Percentiles rank a stretch among this genome's conserved stretches.
Evolutionary conservation across 257 asterid genomes (phyloP).

Genomic region (Lavandula angustifolia): DNA sequence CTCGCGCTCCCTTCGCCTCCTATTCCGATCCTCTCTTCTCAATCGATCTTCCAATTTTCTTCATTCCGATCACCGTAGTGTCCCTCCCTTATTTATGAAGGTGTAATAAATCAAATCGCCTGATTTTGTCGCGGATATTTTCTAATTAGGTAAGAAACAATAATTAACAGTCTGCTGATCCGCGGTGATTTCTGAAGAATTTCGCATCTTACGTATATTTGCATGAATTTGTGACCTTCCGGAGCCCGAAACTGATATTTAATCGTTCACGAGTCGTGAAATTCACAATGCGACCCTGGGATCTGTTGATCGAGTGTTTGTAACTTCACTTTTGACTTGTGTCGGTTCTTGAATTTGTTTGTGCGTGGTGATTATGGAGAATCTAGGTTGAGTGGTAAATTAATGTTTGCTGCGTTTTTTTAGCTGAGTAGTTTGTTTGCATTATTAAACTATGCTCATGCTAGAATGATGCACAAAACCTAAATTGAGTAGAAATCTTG

Average conservation of each 20-base stretch:
- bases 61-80: conserved; percentile 31
- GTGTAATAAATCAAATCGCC: conserved; percentile 33
- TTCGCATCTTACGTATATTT: conserved; percentile 22
- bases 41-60: conserved; percentile 25
- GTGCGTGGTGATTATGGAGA: conserved; percentile 1
- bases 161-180: conserved; percentile 28
- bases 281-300: conserved; percentile 39
- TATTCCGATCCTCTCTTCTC: conserved; percentile 38
- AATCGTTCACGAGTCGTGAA: conserved; percentile 19
- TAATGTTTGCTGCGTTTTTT: conserved; percentile 30
- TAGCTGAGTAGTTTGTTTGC: conserved; percentile 23
- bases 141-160: conserved; percentile 40
- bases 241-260: conserved; percentile 33
- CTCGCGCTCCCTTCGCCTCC: conserved; percentile 44
- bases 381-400: conserved; percentile 15
- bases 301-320: conserved; percentile 37
- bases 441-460: conserved; percentile 11
- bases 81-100: conserved; percentile 29
- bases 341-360: conserved; percentile 26
- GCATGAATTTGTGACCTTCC: conserved; percentile 29
- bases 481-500: conserved; percentile 1
- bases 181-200: conserved; percentile 29
- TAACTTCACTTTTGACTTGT: conserved; percentile 39
- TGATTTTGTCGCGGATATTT: conserved; percentile 27
- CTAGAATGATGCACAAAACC: conserved; percentile 1